These are phyloP conservation scores for Warburgia ugandensis DNA, from an alignment of 164 flowering plant species.

Conservation along the genomic window DNA sequence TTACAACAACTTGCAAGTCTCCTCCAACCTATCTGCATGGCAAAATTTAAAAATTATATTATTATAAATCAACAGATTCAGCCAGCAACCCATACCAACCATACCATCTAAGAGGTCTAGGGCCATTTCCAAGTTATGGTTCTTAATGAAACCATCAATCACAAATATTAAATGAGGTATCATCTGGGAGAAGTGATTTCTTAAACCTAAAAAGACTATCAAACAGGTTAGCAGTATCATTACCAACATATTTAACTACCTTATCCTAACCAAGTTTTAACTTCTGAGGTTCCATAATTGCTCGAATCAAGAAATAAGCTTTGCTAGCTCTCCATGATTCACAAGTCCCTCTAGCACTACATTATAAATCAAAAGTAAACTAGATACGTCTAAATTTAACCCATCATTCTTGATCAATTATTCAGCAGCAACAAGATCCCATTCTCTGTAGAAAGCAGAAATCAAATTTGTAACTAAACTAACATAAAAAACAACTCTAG, in stretches of 20 bases:
- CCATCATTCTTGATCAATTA: conserved; percentile 22
- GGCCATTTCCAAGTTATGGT: conserved; percentile 50
- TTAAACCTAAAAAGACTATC: conserved; percentile 15
- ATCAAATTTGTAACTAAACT: conserved; percentile 36
- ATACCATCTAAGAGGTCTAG: conserved; percentile 48
- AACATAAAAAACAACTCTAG: conserved; percentile 49
- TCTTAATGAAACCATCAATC: conserved; percentile 53
- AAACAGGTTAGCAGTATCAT: conserved; percentile 10
- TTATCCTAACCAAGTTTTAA: background rate
- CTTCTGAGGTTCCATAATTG: conserved; percentile 23
- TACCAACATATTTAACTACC: conserved; percentile 9
- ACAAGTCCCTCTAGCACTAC: conserved; percentile 45
- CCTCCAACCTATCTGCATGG: conserved; percentile 49
- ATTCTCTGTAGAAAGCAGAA: conserved; percentile 31
- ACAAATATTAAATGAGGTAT: conserved; percentile 50
- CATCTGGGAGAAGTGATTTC: conserved; percentile 25
- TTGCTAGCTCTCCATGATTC: conserved; percentile 28
- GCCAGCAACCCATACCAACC: conserved; percentile 34
- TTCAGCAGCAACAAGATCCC: conserved; percentile 20
- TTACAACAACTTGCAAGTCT: conserved; percentile 37
- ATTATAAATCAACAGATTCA: conserved; percentile 43
- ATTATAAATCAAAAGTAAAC: conserved; percentile 30
- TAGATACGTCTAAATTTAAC: conserved; percentile 21
- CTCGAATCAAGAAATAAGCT: conserved; percentile 44
- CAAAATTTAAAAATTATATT: conserved; percentile 63